Base-by-base conservation (phyloP, 495 filamentous ascomycete genomes). In the Hypoxylon cercidicola region DNA sequence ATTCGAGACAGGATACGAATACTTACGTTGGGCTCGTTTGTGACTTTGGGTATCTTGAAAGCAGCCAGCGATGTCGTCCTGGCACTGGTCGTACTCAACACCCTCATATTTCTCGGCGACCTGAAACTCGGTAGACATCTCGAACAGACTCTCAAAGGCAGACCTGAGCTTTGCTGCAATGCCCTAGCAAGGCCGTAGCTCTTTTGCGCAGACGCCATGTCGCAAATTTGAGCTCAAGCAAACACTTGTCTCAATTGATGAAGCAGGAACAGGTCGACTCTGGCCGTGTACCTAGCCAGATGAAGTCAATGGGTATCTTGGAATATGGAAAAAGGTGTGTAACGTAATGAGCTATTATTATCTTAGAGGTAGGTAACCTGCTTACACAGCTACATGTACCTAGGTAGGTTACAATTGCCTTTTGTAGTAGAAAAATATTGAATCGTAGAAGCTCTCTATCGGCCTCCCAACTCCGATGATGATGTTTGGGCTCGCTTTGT, bases 11-110 rank as follows among this genome's bases (percentile, higher is more conserved):
- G 20, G 19, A 56, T 16, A 16, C 18, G 44, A 20, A 19, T 44
- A 81, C 91, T 73, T 80, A 97, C 95, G 72, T 97, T 99, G 16
- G 91, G 92, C 77, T 99, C 95, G 70, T 99, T 99, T 68, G 88
- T 82, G 56, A 97, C 84, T 62, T 86, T 88, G 44, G 95, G 95
- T 20, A 93, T 84, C 78, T 90, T 96, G 84, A 97, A 98, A 44
- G 86, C 81, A 35, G 92, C 92, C 48, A 93, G 62, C 10, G 74
- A 73, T 45, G 78, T 66, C 69, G 72, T 68, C 20, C 64, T 68
- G 11, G 57, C 46, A 20, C 35, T 59, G 8, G 61, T 63, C 49
- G 61, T 63, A n/a, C 66, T 64, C 21, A 69, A 53, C 0, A 52
- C 47, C 23, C 66, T 69, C 41, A 28, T 19, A 49, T 63, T 58